Percentiles rank a stretch among this genome's conserved stretches.
Conservation (phyloP, 495 filamentous ascomycete species). For the Penicillium canescens region DNA sequence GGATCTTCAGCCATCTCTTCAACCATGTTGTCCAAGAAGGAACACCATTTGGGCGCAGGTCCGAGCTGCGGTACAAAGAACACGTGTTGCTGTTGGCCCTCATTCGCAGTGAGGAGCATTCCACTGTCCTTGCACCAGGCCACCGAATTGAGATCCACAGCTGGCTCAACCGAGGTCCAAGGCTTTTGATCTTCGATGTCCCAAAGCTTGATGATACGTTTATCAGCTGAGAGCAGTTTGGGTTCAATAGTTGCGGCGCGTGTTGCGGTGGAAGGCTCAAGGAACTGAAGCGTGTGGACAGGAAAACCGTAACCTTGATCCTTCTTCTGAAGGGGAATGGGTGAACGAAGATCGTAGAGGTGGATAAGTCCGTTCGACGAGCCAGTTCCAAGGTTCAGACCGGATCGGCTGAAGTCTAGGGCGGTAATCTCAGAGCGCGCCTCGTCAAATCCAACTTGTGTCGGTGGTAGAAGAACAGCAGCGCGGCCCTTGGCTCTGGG, state of each 20-base stretch:
- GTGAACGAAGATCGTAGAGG: conserved; percentile 89
- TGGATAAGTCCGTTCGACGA: conserved; percentile 85
- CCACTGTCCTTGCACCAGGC: conserved; percentile 84
- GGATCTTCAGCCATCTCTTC: conserved; percentile 94
- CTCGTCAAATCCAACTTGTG: conserved; percentile 39
- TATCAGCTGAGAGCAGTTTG: conserved; percentile 90
- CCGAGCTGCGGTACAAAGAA: conserved; percentile 96
- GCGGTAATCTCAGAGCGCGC: conserved; percentile 79
- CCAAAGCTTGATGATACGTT: conserved; percentile 97
- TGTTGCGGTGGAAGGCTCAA: conserved; percentile 68
- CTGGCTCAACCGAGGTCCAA: conserved; percentile 94
- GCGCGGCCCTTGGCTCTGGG: conserved; percentile 76
- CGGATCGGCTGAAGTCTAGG: conserved; percentile 80
- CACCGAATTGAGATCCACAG: conserved; percentile 91
- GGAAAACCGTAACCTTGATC: conserved; percentile 97
- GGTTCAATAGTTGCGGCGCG: conserved; percentile 65
- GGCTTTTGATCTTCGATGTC: conserved; percentile 75
- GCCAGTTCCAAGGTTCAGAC: conserved; percentile 85
- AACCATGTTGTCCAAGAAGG: conserved; percentile 93
- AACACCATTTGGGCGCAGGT: conserved; percentile 91
- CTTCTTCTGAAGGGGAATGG: conserved; percentile 79
- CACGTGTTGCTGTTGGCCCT: conserved; percentile 86
- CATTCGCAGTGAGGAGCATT: conserved; percentile 94
- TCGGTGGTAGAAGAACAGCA: conserved; percentile 63
- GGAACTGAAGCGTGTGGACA: conserved; percentile 84